phyloP scores from a whole-genome alignment of 2,329 filamentous ascomycete species.

The Beauveria bassiana region DNA sequence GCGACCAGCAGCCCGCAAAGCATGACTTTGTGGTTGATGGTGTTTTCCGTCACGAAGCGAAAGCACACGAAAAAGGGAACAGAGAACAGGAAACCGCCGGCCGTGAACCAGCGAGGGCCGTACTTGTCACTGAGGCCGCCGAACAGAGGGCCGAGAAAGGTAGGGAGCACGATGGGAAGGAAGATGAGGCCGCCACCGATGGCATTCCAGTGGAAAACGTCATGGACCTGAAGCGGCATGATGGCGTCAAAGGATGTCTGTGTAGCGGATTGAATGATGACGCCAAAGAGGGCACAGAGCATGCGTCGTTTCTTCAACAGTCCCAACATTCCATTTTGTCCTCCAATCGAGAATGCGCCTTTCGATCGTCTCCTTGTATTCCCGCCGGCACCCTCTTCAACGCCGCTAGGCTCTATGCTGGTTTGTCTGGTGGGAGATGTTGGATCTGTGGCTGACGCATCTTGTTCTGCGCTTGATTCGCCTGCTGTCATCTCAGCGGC shows the following conservation, averaged over 20 bases:
- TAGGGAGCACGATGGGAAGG: conserved; percentile 25
- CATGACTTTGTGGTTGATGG: conserved; percentile 22
- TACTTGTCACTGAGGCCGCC: conserved; percentile 26
- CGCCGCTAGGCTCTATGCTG: background rate
- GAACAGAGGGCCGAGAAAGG: conserved; percentile 23
- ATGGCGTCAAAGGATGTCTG: conserved; percentile 28
- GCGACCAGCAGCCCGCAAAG: conserved; percentile 25
- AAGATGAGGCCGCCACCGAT: conserved; percentile 28
- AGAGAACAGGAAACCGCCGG: conserved; percentile 24
- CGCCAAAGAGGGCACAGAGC: conserved; percentile 26
- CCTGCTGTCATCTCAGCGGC: background rate
- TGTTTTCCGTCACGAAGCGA: conserved; percentile 25
- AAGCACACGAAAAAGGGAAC: conserved; percentile 27
- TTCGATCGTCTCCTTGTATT: background rate
- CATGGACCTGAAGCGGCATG: conserved; percentile 23
- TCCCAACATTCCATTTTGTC: conserved; percentile 13
- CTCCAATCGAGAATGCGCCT: background rate
- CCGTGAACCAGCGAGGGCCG: conserved; percentile 27
- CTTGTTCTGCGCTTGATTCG: background rate
- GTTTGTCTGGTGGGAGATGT: background rate
- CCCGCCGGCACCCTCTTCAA: background rate
- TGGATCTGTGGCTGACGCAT: background rate
- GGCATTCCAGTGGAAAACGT: conserved; percentile 25
- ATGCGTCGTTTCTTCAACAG: conserved; percentile 25
- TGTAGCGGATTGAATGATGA: conserved; percentile 25